Conservation (phyloP, 2,329 filamentous ascomycete genomes). For the Claviceps maximensis region DNA sequence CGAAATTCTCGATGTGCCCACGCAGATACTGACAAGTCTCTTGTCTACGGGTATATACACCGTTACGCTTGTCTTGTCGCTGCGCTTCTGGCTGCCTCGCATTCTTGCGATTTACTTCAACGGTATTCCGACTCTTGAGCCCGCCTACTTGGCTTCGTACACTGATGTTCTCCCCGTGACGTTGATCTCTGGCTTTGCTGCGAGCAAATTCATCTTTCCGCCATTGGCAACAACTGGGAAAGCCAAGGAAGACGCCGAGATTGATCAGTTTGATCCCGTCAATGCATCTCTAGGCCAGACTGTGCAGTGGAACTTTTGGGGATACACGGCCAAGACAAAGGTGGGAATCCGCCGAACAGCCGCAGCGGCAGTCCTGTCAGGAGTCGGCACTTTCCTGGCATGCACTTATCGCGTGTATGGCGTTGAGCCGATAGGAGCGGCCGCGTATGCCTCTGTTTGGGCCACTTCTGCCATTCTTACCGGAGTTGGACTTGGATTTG, state of each 20-base stretch:
- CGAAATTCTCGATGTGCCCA: slow-evolving; percentile 50
- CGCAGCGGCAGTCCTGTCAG: slow-evolving; percentile 43
- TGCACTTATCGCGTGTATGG: slow-evolving; percentile 54
- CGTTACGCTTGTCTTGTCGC: slow-evolving; percentile 55
- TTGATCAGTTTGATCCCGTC: slow-evolving; percentile 46
- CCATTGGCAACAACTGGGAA: slow-evolving; percentile 44
- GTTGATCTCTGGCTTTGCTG: slow-evolving; percentile 51
- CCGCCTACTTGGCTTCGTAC: slow-evolving; percentile 51
- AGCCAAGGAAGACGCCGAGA: slow-evolving; percentile 33
- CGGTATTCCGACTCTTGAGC: slow-evolving; percentile 54
- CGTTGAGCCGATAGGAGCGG: slow-evolving; percentile 55
- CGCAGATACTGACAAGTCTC: slow-evolving; percentile 51
- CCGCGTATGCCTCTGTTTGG: slow-evolving; percentile 64
- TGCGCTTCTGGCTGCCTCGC: slow-evolving; percentile 55
- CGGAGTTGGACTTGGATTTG: slow-evolving; percentile 40
- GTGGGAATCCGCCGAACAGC: slow-evolving; percentile 52
- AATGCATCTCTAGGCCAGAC: slow-evolving; percentile 57
- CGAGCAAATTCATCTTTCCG: slow-evolving; percentile 65
- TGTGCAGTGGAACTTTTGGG: slow-evolving; percentile 59
- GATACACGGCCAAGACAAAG: slow-evolving; percentile 49
- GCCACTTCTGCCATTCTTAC: slow-evolving; percentile 47
- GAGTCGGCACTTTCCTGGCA: slow-evolving; percentile 48
- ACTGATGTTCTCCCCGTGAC: slow-evolving; percentile 47
- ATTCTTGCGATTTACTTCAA: slow-evolving; percentile 65
- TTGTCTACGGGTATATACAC: slow-evolving; percentile 63